Evolutionary conservation across 73 alveolate species (phyloP), one percentile per base, ranked within the genome.

Genomic region (Paramecium pentaurelia): DNA sequence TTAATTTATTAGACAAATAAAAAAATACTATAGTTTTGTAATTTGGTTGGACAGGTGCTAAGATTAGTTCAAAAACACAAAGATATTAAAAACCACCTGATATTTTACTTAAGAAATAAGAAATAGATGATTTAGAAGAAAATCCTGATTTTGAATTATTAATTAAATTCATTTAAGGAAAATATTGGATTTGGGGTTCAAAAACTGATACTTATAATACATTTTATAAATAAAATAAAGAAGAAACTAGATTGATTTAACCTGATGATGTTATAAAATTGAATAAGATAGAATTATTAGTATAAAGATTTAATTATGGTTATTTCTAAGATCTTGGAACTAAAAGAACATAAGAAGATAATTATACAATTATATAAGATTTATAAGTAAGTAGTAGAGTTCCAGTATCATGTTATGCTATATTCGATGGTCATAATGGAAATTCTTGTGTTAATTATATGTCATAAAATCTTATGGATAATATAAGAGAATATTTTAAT

Each of bases 361-460:
- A 91, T 32, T 20, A 16, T 25, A 58, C 77, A 16, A 71, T 89
- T 10, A 71, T 70, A 2, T 86, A 93, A 38, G 87, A 86, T 77
- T 51, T 93, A 42, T 37, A 73, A 40, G 77, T 91, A 9, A 75
- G 80, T 80, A 92, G 92, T 47, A n/a, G 92, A 10, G 49, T 93
- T 12, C 93, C 95, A 84, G 92, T 93, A 10, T 95, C 97, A 28
- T 95, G 88, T 84, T 95, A 86, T 86, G 97, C 97, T 28, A 96
- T 95, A 27, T 95, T 85, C 80, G 98, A 95, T 85, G 98, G 98
- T 11, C 98, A 95, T 84, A 96, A 96, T 30, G 98, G 98, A 10
- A 38, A 90, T 42, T 92, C 77, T 16, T 95, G 98, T 86, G 96
- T 96, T 20, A 84, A 95, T 25, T 95, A 64, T 64, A 42, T 95